Base-by-base conservation (phyloP, 1,284 basidiomycete genomes). In the Meripilus lineatus region DNA sequence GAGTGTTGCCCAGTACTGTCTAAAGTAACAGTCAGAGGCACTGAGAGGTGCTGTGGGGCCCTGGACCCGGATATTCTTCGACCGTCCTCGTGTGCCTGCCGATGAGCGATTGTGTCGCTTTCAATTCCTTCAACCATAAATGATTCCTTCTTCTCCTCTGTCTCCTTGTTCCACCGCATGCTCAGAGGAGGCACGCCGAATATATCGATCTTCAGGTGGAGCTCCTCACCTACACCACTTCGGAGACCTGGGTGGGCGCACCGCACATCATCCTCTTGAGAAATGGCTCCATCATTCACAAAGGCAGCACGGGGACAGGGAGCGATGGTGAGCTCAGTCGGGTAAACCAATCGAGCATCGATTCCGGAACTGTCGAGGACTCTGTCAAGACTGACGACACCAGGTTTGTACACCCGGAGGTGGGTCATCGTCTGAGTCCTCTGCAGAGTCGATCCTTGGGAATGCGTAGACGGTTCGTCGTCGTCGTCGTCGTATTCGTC, bases 111-210 rank as follows among this genome's bases (percentile, higher is more conserved):
- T 33, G 62, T 62, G 22, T 70, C 73, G 32, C 77, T 79, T 59
- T 92, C 86, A 43, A 93, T 91, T 1, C 89, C 89, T 59, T 93
- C 89, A 8, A 93, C 86, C 22, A 84, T 67, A 45, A 87, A 89
- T 34, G 76, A 68, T 54, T 90, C 83, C 40, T 70, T 69, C 46
- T 70, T 69, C 32, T 78, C 75, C 54, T 84, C 75, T 45, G 81
- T 64, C 34, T 81, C 75, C 57, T 81, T 81, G 55, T 77, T 74
- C 88, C 89, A 93, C 32, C 77, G 74, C 38, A 92, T 70, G 54
- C 79, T 84, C 50, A 93, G 71, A 4, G 90, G 85, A 17, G 89
- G 84, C 1, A 92, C 82, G 5, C 91, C 91, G 47, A 71, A 72
- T 5, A 89, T 82, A 46, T 82, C 72, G 54, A 93, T 82, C 45